phyloP scores from a whole-genome alignment of 495 filamentous ascomycete genomes.

The Penicillium riverlandense region DNA sequence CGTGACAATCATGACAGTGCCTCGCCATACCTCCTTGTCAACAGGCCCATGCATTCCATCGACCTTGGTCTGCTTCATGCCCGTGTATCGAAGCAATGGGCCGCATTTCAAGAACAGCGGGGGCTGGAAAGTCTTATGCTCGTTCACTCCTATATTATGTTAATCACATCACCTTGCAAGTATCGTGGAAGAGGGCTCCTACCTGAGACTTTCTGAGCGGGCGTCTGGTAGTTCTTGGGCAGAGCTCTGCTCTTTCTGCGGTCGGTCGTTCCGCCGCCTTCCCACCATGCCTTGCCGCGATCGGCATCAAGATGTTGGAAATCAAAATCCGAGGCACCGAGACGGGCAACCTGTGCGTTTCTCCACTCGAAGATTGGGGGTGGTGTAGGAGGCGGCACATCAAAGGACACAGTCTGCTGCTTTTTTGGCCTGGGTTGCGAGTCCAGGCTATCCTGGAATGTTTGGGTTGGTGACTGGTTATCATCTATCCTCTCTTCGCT shows the following conservation, averaged over 20 bases:
- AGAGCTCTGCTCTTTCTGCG: slow-evolving; percentile 37
- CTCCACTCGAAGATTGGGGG: slow-evolving; percentile 41
- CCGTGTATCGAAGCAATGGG: slow-evolving; percentile 81
- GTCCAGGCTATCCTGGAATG: slow-evolving; percentile 12
- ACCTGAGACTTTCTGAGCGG: slow-evolving; percentile 30
- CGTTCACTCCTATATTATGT: slow-evolving; percentile 15
- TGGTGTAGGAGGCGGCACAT: slow-evolving; percentile 41
- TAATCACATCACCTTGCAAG: slow-evolving; percentile 3
- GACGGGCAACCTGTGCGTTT: slow-evolving; percentile 26
- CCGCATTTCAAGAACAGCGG: slow-evolving; percentile 81
- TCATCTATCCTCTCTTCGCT: slow-evolving; percentile 11
- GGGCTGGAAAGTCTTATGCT: slow-evolving; percentile 67
- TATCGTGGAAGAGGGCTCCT: slow-evolving; percentile 6
- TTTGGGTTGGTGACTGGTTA: slow-evolving; percentile 8
- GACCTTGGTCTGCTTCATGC: slow-evolving; percentile 46
- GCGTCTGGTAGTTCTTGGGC: slow-evolving; percentile 32
- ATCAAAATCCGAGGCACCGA: slow-evolving; percentile 32
- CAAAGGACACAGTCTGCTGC: slow-evolving; percentile 37
- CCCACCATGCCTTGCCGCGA: slow-evolving; percentile 41
- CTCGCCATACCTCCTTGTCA: slow-evolving; percentile 80
- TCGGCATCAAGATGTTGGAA: slow-evolving; percentile 35
- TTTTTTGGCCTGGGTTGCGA: slow-evolving; percentile 27
- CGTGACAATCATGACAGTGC: slow-evolving; percentile 90
- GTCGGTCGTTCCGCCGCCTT: slow-evolving; percentile 23
- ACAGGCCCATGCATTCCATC: slow-evolving; percentile 29